These are phyloP conservation scores for Eutypa lata DNA, from an alignment of 2,329 filamentous ascomycete species.

Conservation along the genomic window DNA sequence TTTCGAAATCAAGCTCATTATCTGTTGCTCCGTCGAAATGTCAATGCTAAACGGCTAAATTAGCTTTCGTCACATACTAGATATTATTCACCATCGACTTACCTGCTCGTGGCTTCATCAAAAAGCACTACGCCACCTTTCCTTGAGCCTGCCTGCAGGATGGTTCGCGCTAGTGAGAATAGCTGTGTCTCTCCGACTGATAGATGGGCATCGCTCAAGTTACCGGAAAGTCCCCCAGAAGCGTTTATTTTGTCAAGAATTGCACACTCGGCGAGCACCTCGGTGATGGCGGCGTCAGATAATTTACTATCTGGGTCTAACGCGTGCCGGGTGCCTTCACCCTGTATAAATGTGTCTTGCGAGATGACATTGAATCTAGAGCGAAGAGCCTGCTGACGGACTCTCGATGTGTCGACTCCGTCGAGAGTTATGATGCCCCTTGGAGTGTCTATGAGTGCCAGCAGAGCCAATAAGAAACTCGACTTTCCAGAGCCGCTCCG, in stretches of 20 bases:
- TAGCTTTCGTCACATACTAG: no score
- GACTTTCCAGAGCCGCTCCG: conserved; percentile 14
- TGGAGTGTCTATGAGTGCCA: conserved; percentile 37
- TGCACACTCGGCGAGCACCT: conserved; percentile 37
- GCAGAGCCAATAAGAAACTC: conserved; percentile 19
- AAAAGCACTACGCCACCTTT: conserved; percentile 62
- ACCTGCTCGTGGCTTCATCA: conserved; percentile 33
- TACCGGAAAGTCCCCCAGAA: conserved; percentile 27
- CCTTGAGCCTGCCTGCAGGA: conserved; percentile 61
- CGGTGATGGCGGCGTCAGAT: conserved; percentile 33
- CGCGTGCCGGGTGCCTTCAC: conserved; percentile 39
- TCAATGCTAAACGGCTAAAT: conserved; percentile 7
- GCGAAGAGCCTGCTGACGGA: conserved; percentile 57
- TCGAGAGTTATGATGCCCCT: conserved; percentile 59
- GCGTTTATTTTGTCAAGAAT: conserved; percentile 34
- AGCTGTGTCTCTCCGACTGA: conserved; percentile 41
- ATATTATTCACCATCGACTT: background rate
- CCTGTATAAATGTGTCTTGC: conserved; percentile 51
- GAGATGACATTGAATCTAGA: conserved; percentile 64
- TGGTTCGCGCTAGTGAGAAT: conserved; percentile 44
- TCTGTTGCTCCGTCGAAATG: conserved; percentile 9
- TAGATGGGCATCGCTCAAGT: conserved; percentile 23
- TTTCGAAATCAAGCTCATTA: conserved; percentile 8
- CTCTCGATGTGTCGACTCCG: conserved; percentile 55
- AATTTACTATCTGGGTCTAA: conserved; percentile 34